Evolutionary conservation across 169 alveolate species (phyloP), one percentile per base, ranked within the genome.

Genomic region (Plasmodium billcollinsi): DNA sequence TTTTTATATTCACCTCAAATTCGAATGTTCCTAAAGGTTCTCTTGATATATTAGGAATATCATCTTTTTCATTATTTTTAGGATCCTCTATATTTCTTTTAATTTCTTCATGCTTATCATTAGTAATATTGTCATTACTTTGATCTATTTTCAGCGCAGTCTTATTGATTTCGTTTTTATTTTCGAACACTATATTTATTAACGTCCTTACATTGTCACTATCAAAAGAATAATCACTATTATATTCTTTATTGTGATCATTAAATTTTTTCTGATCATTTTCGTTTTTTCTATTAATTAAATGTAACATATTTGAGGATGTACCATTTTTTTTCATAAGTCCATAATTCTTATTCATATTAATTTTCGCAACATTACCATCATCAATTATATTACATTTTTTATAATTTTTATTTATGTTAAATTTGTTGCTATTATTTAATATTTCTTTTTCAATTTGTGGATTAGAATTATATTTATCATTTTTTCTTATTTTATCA

Each of bases 141-240:
- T 39, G 47, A 39, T 39, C 47, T 7, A 39, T 39, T 39, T 39
- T 39, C 2, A 39, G 2, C 0, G 9, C 47, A 5, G 1, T 39
- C 11, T 39, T 39, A 39, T 5, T 43, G n/a, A 24, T 29, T 73
- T 45, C 56, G 26, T 45, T 58, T 49, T 59, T 14, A 2, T 52
- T 5, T 45, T 76, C 70, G 12, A 76, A 58, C 15, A 76, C 69
- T 5, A 15, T 33, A 20, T 76, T 54, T 18, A 76, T 24, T 45
- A 56, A 24, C 49, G 63, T 75, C 52, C 26, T 54, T 56, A 75
- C 89, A 50, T 56, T 6, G 26, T 76, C 89, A 59, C 89, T 76
- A 56, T 62, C 76, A 14, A 76, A n/a, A 12, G 89, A 76, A 65
- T 63, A 14, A 11, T 76, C 89, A 49, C 89, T 76, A 9, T 63